Evolutionary conservation across 805 yeast species (phyloP).

Genomic region (Tetrapisispora namnaoensis): DNA sequence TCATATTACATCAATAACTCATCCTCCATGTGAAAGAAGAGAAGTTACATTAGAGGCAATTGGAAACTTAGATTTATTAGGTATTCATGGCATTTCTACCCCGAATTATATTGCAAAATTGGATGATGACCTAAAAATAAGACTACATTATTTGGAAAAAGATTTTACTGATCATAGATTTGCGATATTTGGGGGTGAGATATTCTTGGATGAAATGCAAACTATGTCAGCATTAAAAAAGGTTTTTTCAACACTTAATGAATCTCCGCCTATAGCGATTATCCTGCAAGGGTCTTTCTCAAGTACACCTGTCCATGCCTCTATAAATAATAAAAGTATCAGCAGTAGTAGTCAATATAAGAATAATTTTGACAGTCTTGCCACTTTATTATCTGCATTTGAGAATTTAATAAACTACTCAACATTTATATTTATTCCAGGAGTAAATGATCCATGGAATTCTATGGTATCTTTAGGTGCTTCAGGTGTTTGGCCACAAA

Average conservation of each 20-base stretch:
- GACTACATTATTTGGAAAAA: conserved; percentile 48
- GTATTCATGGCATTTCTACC: conserved; percentile 30
- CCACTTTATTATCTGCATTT: conserved; percentile 49
- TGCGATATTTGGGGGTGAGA: conserved; percentile 65
- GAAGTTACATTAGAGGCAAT: conserved; percentile 54
- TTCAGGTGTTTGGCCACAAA: conserved; percentile 58
- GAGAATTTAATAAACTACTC: conserved; percentile 28
- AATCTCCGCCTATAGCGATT: conserved; percentile 56
- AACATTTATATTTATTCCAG: conserved; percentile 71
- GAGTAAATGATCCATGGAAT: conserved; percentile 91
- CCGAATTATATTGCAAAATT: conserved; percentile 40
- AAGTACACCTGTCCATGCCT: conserved; percentile 51
- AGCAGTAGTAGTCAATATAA: conserved; percentile 50
- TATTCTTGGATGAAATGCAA: conserved; percentile 51
- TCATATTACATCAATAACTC: conserved; percentile 66
- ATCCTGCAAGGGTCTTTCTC: conserved; percentile 76
- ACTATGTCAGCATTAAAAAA: conserved; percentile 57
- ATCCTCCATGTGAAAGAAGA: conserved; percentile 82
- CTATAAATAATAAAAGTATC: conserved; percentile 41
- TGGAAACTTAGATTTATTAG: conserved; percentile 69
- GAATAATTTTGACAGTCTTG: conserved; percentile 62
- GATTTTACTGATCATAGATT: conserved; percentile 47
- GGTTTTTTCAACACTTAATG: conserved; percentile 46
- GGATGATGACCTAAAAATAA: conserved; percentile 47
- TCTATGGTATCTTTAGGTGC: conserved; percentile 58